phyloP scores from a whole-genome alignment of 768 basidiomycete species.

The Exidia glandulosa region DNA sequence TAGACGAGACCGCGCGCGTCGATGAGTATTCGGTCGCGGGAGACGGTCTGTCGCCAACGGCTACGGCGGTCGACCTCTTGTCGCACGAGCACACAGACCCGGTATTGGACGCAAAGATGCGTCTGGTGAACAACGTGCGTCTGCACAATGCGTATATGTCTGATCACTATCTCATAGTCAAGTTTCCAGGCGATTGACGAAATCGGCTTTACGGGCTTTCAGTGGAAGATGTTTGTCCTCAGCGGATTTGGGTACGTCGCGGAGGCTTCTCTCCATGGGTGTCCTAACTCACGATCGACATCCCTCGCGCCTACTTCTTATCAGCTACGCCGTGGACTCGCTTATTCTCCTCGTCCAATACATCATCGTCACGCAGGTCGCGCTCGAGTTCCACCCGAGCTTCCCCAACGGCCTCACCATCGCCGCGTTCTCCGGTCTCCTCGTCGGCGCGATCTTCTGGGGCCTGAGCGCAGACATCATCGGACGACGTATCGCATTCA shows the following conservation, averaged over 20 bases:
- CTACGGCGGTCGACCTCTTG: neutral
- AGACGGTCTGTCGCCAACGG: too few species aligned
- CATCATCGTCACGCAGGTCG: neutral
- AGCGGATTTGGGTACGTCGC: neutral
- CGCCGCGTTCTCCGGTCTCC: conserved; percentile 40
- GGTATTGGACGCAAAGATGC: neutral
- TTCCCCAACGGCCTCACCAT: conserved; percentile 23
- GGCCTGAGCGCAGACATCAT: conserved; percentile 39
- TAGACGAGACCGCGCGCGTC: too few species aligned
- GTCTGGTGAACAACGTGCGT: neutral
- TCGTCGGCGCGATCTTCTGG: conserved; percentile 44
- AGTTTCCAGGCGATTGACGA: neutral
- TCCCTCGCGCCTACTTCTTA: too few species aligned
- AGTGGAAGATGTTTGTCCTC: neutral
- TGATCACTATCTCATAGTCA: neutral
- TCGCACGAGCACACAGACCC: neutral
- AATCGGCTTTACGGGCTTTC: neutral
- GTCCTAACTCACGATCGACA: too few species aligned
- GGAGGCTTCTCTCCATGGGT: too few species aligned
- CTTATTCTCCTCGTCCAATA: too few species aligned
- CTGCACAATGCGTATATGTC: neutral
- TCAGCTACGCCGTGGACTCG: too few species aligned
- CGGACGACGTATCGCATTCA: conserved; percentile 41
- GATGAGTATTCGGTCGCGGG: too few species aligned
- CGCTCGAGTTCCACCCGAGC: neutral